Percentiles rank a stretch among this genome's conserved stretches.
Conservation (phyloP, 2,329 filamentous ascomycete genomes). For the Hypoxylon sp. region DNA sequence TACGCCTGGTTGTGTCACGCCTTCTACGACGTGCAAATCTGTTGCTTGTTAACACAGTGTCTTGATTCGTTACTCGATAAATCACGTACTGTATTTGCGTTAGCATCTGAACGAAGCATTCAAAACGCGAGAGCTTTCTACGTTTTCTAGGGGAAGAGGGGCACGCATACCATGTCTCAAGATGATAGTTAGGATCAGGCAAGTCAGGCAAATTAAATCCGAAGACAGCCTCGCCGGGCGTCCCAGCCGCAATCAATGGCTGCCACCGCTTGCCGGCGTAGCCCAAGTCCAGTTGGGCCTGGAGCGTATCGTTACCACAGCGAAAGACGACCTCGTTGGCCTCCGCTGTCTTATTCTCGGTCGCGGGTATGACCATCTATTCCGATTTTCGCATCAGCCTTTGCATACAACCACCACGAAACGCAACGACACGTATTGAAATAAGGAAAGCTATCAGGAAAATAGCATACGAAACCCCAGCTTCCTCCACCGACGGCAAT, state of each 20-base stretch:
- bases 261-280: constrained; percentile 38
- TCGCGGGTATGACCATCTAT: constrained; percentile 42
- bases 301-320: constrained; percentile 38
- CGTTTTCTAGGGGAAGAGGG: background rate
- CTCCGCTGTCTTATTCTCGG: constrained; percentile 21
- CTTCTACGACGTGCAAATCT: constrained; percentile 43
- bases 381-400: background rate
- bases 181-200: constrained; percentile 44
- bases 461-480: constrained; percentile 45
- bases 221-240: constrained; percentile 45
- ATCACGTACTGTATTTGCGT: constrained; percentile 22
- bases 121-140: background rate
- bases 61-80: background rate
- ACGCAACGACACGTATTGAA: background rate
- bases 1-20: constrained; percentile 36
- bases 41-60: background rate
- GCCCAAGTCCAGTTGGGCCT: constrained; percentile 42
- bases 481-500: constrained; percentile 43
- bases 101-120: constrained; percentile 6
- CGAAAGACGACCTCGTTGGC: constrained; percentile 27
- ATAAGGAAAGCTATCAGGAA: background rate
- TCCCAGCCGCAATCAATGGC: constrained; percentile 45
- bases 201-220: constrained; percentile 45
- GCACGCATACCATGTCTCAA: constrained; percentile 38
- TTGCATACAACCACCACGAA: background rate